phyloP scores from a whole-genome alignment of 768 basidiomycete genomes.

The Suillus occidentalis region DNA sequence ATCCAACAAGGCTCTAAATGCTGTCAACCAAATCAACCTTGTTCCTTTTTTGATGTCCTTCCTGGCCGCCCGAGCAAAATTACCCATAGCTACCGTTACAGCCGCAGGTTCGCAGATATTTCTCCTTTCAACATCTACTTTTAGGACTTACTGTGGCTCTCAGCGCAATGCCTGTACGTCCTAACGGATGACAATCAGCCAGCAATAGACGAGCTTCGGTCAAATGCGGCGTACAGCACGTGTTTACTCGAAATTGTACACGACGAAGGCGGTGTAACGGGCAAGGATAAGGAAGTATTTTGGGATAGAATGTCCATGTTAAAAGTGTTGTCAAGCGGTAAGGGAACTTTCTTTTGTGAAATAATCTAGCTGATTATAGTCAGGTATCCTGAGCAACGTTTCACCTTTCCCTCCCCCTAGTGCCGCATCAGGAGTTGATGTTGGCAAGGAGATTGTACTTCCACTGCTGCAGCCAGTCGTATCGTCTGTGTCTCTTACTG shows the following conservation, averaged over 20 bases:
- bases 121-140: neutral
- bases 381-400: conserved; percentile 77
- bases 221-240: conserved; percentile 58
- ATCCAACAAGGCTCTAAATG: conserved; percentile 86
- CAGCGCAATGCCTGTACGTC: conserved; percentile 92
- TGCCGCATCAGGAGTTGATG: conserved; percentile 57
- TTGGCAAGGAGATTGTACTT: conserved; percentile 70
- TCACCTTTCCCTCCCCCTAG: conserved; percentile 74
- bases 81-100: conserved; percentile 71
- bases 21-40: conserved; percentile 79
- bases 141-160: neutral
- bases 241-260: conserved; percentile 66
- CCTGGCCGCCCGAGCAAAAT: conserved; percentile 63
- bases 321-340: conserved; percentile 73
- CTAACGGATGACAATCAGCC: conserved; percentile 89
- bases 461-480: conserved; percentile 71
- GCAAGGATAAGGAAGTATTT: conserved; percentile 40
- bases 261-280: conserved; percentile 30
- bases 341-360: conserved; percentile 14
- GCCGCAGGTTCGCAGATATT: conserved; percentile 64
- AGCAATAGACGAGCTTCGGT: conserved; percentile 63
- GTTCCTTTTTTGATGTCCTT: conserved; percentile 91
- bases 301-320: conserved; percentile 55
- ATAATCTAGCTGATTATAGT: conserved; percentile 2
- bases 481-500: conserved; percentile 54